Base-by-base conservation (phyloP, 306 rosid species). In the Malus fusca region DNA sequence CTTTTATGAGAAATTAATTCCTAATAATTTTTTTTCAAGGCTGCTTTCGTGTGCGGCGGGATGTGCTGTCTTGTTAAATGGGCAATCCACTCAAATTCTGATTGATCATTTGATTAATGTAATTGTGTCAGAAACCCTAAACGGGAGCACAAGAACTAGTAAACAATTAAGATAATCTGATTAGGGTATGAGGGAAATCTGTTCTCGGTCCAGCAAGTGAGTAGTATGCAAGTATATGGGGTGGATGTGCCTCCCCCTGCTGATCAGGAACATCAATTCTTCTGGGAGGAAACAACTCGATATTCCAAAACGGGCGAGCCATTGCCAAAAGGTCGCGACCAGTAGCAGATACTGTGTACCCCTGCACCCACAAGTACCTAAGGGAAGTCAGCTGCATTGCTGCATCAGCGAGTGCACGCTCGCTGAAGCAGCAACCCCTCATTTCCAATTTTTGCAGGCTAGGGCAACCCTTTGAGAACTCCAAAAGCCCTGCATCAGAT, bases 341-440 rank as follows among this genome's bases (percentile, higher is more conserved):
- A 0, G 84, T 35, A 5, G 56, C 22, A 35, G 97, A 90, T 31
- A 78, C 88, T 74, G 88, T 85, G 71, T 90, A 95, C 2, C 97
- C 97, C 82, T 95, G 99, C 59, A 95, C 99, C 99, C 99, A 92
- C 26, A 95, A 69, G 71, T 95, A 95, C 86, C 97, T 89, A 28
- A 95, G 83, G 58, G 97, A 88, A 61, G 85, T 78, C 8, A 95
- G 80, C 8, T 69, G 86, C 75, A 85, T 79, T 40, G 90, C 99
- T 35, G 96, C 89, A 74, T 73, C 44, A 61, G 99, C 93, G 25
- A 95, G 79, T 23, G 97, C 99, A 59, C 65, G 59, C 86, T 90
- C 99, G 26, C 96, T 95, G 79, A 95, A 95, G 77, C 89, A 88
- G 31, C 99, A 95, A 11, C 97, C 96, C 53, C 99, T 90, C 92